Base-by-base conservation (phyloP, 148 eudicot genomes). In the Spergularia bocconei region DNA sequence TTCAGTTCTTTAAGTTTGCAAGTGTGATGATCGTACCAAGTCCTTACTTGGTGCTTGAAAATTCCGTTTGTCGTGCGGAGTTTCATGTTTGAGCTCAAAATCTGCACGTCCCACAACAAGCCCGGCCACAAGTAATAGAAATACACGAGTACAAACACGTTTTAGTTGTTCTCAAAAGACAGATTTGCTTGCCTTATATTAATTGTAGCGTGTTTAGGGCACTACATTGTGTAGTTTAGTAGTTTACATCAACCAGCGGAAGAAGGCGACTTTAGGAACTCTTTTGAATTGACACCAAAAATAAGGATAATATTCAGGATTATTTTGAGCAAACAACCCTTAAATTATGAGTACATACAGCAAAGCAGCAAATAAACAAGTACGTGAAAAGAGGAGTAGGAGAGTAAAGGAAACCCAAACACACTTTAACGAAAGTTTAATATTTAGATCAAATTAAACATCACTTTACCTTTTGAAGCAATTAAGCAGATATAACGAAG, bases 391-490 rank as follows among this genome's bases (percentile, higher is more conserved):
- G 14, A 8, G 47, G 14, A 11, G 14, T 19, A 69, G 14, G 14
- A 44, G 9, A 11, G 14, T 19, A 13, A 66, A 21, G 15, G 25
- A 4, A 5, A 5, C 7, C 16, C 7, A 14, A 11, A 14, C 20
- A n/a, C 68, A 70, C 62, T 55, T 70, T 56, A 55, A 20, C 50
- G 16, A 52, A 54, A 70, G 62, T 38, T 5, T 70, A n/a, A 70
- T 55, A 33, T 3, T 2, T 12, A 21, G 14, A 73, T 61, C 12
- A 73, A 73, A 73, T 47, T 38, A 14, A 50, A 20, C 20, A 63
- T 21, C 13, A 16, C 71, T 71, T 71, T 54, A 63, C 10, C 75
- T 77, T 60, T 70, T 20, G 16, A 47, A 48, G 61, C 72, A 76
- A 67, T 14, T 23, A 75, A 76, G 57, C 61, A 67, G 57, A 52